Conservation (phyloP, 2,329 filamentous ascomycete species). For the Drechslerella stenobrocha region DNA sequence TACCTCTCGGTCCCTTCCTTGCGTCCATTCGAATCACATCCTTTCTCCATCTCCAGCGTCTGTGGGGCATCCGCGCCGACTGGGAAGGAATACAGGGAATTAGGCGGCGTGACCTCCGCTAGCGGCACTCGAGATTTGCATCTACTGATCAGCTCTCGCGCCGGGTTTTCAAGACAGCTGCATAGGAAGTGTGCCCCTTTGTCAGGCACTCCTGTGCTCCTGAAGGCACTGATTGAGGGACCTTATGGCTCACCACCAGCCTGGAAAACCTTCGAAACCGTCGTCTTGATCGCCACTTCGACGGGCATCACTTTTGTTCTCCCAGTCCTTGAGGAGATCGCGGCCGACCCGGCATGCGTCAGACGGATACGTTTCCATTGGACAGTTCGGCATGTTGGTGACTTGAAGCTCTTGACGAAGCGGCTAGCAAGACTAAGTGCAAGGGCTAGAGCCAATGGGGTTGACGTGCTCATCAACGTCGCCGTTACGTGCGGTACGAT, state of each 20-base stretch:
- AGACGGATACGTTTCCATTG: slow-evolving; percentile 38
- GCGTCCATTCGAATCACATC: slow-evolving; percentile 87
- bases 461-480: slow-evolving; percentile 37
- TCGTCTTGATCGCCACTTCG: slow-evolving; percentile 88
- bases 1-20: slow-evolving; percentile 94
- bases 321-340: slow-evolving; percentile 75
- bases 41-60: slow-evolving; percentile 84
- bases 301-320: slow-evolving; percentile 93
- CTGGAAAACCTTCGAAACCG: slow-evolving; percentile 88
- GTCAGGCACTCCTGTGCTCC: slow-evolving; percentile 41
- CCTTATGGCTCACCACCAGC: slow-evolving; percentile 93
- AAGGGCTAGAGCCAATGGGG: slow-evolving; percentile 27
- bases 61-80: slow-evolving; percentile 56
- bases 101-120: slow-evolving; percentile 4
- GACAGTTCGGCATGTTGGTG: slow-evolving; percentile 41
- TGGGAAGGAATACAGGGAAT: slow-evolving; percentile 70
- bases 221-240: slow-evolving; percentile 83
- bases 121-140: slow-evolving; percentile 75
- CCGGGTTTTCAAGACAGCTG: slow-evolving; percentile 84
- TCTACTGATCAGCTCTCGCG: slow-evolving; percentile 86
- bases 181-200: slow-evolving; percentile 60
- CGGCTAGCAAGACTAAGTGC: slow-evolving; percentile 25
- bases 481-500: slow-evolving; percentile 42
- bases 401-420: slow-evolving; percentile 41
- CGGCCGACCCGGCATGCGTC: slow-evolving; percentile 35